Evolutionary conservation across 129 eudicot species (phyloP).

Genomic region (Centaurea solstitialis): DNA sequence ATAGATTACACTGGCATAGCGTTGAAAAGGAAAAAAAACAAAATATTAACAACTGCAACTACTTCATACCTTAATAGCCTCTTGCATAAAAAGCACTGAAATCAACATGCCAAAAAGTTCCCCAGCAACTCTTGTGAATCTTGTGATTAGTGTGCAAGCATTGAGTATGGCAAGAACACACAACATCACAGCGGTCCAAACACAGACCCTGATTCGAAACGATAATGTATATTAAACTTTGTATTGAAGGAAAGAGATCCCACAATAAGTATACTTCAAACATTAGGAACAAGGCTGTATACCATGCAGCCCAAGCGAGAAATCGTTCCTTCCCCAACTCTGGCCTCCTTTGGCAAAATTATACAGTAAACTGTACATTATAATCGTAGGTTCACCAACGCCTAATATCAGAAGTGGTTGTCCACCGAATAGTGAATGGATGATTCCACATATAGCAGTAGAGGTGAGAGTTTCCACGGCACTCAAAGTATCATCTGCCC

Average conservation of each 20-base stretch:
- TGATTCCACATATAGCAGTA: conserved; percentile 86
- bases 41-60: conserved; percentile 3
- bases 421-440: conserved; percentile 85
- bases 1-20: background rate
- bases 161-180: conserved; percentile 80
- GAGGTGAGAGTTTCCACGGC: conserved; percentile 79
- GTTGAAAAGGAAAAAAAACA: background rate
- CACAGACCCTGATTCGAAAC: conserved; percentile 70
- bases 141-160: conserved; percentile 69
- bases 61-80: conserved; percentile 70
- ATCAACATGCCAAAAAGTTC: conserved; percentile 96
- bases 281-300: background rate
- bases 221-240: background rate
- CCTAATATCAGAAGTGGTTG: conserved; percentile 93
- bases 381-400: conserved; percentile 92
- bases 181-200: conserved; percentile 79
- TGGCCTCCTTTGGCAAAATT: conserved; percentile 50
- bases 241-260: background rate
- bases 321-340: conserved; percentile 60
- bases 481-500: conserved; percentile 74
- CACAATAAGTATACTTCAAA: background rate
- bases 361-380: conserved; percentile 74
- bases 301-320: conserved; percentile 97
- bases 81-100: conserved; percentile 85
- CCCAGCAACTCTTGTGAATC: conserved; percentile 91